Conservation (phyloP, 2,329 filamentous ascomycete genomes). For the Rutstroemia sp. region DNA sequence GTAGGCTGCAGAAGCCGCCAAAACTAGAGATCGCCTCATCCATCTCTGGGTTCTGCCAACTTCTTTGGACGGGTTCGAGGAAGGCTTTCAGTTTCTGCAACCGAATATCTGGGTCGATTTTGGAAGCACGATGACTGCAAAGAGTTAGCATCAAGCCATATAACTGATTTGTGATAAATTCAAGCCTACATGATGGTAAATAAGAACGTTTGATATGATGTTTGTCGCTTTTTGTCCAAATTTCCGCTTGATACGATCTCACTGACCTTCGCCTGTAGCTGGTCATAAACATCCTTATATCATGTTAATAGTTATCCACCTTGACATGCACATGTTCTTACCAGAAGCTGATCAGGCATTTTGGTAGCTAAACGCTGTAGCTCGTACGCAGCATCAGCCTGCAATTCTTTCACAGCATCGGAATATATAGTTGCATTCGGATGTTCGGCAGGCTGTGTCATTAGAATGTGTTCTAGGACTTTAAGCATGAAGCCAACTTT, state of each 20-base stretch:
- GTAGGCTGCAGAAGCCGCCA: constrained; percentile 67
- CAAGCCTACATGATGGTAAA: constrained; percentile 75
- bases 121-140: constrained; percentile 69
- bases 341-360: constrained; percentile 80
- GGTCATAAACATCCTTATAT: constrained; percentile 66
- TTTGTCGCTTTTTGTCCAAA: constrained; percentile 73
- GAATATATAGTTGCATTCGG: constrained; percentile 67
- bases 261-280: constrained; percentile 75
- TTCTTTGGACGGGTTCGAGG: constrained; percentile 69
- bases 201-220: constrained; percentile 82
- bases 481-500: constrained; percentile 78
- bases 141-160: not conserved
- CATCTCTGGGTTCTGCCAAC: constrained; percentile 70
- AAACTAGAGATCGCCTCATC: constrained; percentile 66
- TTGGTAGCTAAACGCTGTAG: constrained; percentile 81
- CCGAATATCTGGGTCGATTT: constrained; percentile 63
- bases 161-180: not conserved
- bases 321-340: constrained; percentile 24
- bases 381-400: constrained; percentile 77
- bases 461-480: constrained; percentile 83
- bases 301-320: constrained; percentile 19
- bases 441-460: constrained; percentile 69
- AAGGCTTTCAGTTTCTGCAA: constrained; percentile 68
- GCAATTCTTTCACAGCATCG: constrained; percentile 83
- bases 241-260: constrained; percentile 68